Evolutionary conservation across 2,329 filamentous ascomycete genomes (phyloP).

Genomic region (Laburnicola sp.): DNA sequence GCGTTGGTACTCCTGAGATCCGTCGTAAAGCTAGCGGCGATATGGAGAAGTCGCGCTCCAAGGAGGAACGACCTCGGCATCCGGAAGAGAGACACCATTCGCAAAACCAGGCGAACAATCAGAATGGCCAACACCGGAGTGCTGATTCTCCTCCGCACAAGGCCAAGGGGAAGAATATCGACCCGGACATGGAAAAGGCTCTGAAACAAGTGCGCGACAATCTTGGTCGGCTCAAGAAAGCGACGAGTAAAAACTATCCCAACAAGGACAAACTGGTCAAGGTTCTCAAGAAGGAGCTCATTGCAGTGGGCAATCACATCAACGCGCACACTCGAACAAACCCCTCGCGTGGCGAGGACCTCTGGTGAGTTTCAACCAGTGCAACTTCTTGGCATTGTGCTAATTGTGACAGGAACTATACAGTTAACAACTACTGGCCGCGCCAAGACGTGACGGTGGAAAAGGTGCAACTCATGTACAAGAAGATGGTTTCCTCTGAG

Average conservation of each 20-base stretch:
- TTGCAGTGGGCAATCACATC: constrained; percentile 66
- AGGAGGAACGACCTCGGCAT: constrained; percentile 22
- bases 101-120: constrained; percentile 46
- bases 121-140: constrained; percentile 35
- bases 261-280: constrained; percentile 64
- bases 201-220: constrained; percentile 64
- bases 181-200: constrained; percentile 57
- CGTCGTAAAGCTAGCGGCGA: constrained; percentile 52
- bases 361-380: constrained; percentile 51
- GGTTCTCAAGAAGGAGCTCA: constrained; percentile 63
- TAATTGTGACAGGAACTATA: constrained; percentile 40
- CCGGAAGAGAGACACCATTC: constrained; percentile 49
- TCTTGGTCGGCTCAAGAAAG: constrained; percentile 62
- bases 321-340: constrained; percentile 52
- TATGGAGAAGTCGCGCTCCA: constrained; percentile 24
- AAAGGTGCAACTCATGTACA: constrained; percentile 45
- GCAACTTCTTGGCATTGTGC: constrained; percentile 1
- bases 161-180: constrained; percentile 26
- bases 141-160: constrained; percentile 28
- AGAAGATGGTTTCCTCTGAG: constrained; percentile 40
- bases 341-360: constrained; percentile 53
- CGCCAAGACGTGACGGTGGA: constrained; percentile 33
- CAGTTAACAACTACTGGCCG: constrained; percentile 46
- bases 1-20: constrained; percentile 49
- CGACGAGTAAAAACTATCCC: constrained; percentile 65